Percentiles rank a stretch among this genome's conserved stretches.
Evolutionary conservation across 371 early-diverging fungal genomes (phyloP).

Genomic region (Basidiobolus meristosporus): DNA sequence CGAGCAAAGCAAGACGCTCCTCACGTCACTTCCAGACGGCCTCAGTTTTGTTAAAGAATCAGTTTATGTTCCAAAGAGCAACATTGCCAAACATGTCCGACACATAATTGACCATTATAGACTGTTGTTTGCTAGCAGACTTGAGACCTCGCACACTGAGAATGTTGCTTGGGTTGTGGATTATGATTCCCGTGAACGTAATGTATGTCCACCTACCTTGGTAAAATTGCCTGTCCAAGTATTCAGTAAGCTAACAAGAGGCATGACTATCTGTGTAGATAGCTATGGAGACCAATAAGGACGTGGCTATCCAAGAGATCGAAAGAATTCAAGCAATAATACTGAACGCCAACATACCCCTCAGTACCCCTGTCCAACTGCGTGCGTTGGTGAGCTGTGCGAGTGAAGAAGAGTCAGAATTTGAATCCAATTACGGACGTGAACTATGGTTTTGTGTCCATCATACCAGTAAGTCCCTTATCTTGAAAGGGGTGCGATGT

Average conservation of each 20-base stretch:
- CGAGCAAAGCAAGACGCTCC: not conserved
- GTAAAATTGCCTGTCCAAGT: not conserved
- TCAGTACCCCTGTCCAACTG: constrained; percentile 1
- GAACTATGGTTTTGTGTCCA: constrained; percentile 16
- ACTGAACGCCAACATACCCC: not conserved
- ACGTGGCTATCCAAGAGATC: constrained; percentile 3
- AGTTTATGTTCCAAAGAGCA: constrained; percentile 6
- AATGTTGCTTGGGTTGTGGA: constrained; percentile 2
- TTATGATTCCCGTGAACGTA: constrained; percentile 8
- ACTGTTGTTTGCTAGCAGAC: constrained; percentile 4
- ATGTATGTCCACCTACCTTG: constrained; percentile 6
- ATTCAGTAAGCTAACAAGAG: no score
- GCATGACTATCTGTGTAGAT: constrained; percentile 1
- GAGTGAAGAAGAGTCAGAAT: not conserved
- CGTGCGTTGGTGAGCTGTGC: constrained; percentile 1
- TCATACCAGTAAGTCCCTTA: constrained; percentile 9
- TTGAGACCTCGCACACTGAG: no score
- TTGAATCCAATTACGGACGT: constrained; percentile 8
- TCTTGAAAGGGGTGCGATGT: no score
- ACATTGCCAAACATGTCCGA: constrained; percentile 12
- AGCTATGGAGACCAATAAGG: constrained; percentile 3
- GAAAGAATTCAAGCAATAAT: constrained; percentile 1
- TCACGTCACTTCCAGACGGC: not conserved
- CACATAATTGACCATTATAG: constrained; percentile 15
- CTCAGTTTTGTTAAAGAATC: constrained; percentile 1